These are phyloP conservation scores for Metarhizium humberi DNA, from an alignment of 2,329 filamentous ascomycete species.

Conservation along the genomic window DNA sequence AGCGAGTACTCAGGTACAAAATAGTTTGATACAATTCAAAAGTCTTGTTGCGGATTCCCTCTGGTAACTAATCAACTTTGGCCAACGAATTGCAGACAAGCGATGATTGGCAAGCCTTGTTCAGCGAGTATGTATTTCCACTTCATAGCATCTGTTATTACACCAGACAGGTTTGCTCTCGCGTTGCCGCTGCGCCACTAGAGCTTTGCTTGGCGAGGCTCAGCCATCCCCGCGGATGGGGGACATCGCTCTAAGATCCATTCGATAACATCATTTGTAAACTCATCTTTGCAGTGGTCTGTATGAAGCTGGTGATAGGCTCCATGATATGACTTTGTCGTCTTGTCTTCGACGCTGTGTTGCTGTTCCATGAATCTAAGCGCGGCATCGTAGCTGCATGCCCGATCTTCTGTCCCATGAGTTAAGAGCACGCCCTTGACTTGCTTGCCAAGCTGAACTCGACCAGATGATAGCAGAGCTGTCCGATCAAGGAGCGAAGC, in stretches of 20 bases:
- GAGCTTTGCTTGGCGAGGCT: conserved; percentile 26
- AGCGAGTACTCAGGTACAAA: too few relatives aligned
- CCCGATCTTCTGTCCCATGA: conserved; percentile 67
- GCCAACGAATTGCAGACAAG: too few relatives aligned
- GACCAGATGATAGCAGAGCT: conserved; percentile 46
- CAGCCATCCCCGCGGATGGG: conserved; percentile 5
- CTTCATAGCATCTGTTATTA: background rate
- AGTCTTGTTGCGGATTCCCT: too few relatives aligned
- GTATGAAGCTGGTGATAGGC: conserved; percentile 68
- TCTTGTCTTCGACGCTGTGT: conserved; percentile 53
- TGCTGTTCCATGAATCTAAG: conserved; percentile 53
- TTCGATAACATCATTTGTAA: conserved; percentile 49
- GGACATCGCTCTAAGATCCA: conserved; percentile 50
- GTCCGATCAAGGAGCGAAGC: conserved; percentile 70
- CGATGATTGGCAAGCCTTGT: too few relatives aligned
- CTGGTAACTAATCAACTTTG: too few relatives aligned
- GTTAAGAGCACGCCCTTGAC: conserved; percentile 60
- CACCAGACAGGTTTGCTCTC: background rate
- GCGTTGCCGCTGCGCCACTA: conserved; percentile 11
- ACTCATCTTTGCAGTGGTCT: conserved; percentile 45
- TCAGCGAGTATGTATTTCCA: too few relatives aligned
- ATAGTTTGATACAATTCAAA: too few relatives aligned
- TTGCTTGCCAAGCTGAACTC: conserved; percentile 38
- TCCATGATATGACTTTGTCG: conserved; percentile 65
- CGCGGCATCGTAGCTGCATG: conserved; percentile 56